Conservation (phyloP, 345 rosid species). For the Physaria fendleri region DNA sequence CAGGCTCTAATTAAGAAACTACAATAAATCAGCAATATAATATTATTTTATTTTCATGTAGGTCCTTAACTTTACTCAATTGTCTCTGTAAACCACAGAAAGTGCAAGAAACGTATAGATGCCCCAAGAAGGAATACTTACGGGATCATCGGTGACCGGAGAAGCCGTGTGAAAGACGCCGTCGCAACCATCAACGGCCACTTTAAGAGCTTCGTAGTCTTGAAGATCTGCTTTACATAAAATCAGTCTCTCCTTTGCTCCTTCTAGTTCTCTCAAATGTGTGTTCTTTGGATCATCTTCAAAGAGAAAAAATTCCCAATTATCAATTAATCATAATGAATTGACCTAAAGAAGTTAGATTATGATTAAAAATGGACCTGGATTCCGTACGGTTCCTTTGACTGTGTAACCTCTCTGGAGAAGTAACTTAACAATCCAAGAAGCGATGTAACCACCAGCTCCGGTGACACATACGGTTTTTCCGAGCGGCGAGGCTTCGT, state of each 20-base stretch:
- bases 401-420: constrained; percentile 74
- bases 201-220: constrained; percentile 53
- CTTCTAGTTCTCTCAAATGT: constrained; percentile 84
- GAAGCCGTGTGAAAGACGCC: constrained; percentile 98
- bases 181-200: constrained; percentile 71
- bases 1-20: not conserved
- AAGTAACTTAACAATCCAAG: constrained; percentile 88
- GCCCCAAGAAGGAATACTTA: constrained; percentile 27
- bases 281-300: constrained; percentile 83
- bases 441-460: constrained; percentile 94
- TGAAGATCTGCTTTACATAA: constrained; percentile 74
- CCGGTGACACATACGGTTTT: constrained; percentile 87
- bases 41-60: not conserved
- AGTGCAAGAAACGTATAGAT: not conserved
- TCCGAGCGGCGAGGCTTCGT: constrained; percentile 36
- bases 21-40: not conserved
- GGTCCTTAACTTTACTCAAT: not conserved
- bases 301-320: not conserved
- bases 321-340: not conserved
- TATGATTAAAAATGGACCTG: constrained; percentile 37
- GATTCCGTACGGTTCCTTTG: constrained; percentile 82
- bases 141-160: constrained; percentile 96
- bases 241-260: constrained; percentile 73
- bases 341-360: not conserved
- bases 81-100: not conserved